Percentiles rank a stretch among this genome's conserved stretches.
Conservation (phyloP, 2,329 filamentous ascomycete genomes). For the Rhynchosporium agropyri region DNA sequence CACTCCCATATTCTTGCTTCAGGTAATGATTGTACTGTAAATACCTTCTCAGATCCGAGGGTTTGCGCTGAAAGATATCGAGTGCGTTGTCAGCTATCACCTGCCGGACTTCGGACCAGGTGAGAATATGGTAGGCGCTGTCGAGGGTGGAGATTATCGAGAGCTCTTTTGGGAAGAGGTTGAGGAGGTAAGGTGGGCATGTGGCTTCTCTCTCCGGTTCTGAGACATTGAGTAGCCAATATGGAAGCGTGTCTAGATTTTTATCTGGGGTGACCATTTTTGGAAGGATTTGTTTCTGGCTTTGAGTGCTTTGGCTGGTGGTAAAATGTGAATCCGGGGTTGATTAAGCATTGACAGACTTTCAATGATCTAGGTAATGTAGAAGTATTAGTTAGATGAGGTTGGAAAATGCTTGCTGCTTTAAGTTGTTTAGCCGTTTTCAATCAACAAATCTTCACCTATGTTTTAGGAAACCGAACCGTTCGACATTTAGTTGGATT, state of each 20-base stretch:
- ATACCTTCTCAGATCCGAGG: constrained; percentile 79
- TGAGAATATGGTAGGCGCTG: constrained; percentile 59
- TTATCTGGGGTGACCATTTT: constrained; percentile 35
- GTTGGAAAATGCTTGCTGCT: neutral
- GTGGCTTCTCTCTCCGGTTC: constrained; percentile 59
- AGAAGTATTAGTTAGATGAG: neutral
- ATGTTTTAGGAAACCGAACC: neutral
- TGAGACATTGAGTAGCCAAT: constrained; percentile 84
- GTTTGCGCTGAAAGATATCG: constrained; percentile 74
- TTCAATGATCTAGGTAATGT: neutral
- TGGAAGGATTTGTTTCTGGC: neutral
- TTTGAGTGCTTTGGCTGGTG: constrained; percentile 5
- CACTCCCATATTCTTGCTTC: constrained; percentile 68
- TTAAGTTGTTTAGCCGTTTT: constrained; percentile 4
- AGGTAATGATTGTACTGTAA: constrained; percentile 68
- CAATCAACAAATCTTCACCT: neutral
- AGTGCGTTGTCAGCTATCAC: constrained; percentile 69
- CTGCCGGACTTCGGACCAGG: constrained; percentile 68
- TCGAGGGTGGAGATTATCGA: constrained; percentile 73
- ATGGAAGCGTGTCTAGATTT: constrained; percentile 50
- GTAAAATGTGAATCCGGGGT: neutral
- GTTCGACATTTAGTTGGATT: neutral
- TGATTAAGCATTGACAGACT: neutral
- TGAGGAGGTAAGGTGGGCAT: constrained; percentile 71
- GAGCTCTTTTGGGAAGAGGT: constrained; percentile 68